Evolutionary conservation across 1,139 yeast species (phyloP).

Genomic region (Suhomyces terraborum): DNA sequence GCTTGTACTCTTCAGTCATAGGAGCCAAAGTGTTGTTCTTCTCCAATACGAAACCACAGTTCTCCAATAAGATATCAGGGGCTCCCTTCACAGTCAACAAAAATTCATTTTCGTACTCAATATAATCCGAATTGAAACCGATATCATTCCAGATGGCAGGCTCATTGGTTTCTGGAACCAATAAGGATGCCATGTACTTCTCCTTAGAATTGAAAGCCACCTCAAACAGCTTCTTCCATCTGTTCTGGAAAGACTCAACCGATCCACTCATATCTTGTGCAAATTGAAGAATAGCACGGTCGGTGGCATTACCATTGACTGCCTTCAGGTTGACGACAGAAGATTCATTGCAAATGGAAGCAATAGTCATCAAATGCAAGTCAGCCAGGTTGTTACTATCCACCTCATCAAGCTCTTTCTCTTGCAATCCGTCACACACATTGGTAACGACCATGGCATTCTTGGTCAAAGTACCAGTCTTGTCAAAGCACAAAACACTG

Average conservation of each 20-base stretch:
- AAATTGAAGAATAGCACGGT: constrained; percentile 45
- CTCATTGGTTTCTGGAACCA: constrained; percentile 18
- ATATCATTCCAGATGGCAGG: constrained; percentile 16
- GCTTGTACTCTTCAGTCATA: constrained; percentile 19
- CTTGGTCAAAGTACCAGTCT: constrained; percentile 40
- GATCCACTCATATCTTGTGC: constrained; percentile 26
- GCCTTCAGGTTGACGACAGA: constrained; percentile 27
- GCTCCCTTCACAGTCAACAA: constrained; percentile 50
- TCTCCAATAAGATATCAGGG: constrained; percentile 46
- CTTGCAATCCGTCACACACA: constrained; percentile 24
- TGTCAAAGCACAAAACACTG: constrained; percentile 38
- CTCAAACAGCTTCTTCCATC: constrained; percentile 32
- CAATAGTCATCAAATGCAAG: constrained; percentile 26
- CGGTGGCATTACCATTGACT: constrained; percentile 52
- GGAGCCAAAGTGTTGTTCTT: constrained; percentile 17
- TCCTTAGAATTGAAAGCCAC: constrained; percentile 50
- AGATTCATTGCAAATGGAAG: constrained; percentile 47
- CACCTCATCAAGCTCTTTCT: constrained; percentile 16
- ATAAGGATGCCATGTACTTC: constrained; percentile 48
- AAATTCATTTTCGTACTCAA: constrained; percentile 17
- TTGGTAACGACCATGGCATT: constrained; percentile 36
- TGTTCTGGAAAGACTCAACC: constrained; percentile 14
- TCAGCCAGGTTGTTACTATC: constrained; percentile 10
- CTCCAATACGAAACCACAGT: constrained; percentile 29
- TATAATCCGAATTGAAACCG: constrained; percentile 15